Base-by-base conservation (phyloP, 208 protist genomes). In the Acanthamoeba royreba region DNA sequence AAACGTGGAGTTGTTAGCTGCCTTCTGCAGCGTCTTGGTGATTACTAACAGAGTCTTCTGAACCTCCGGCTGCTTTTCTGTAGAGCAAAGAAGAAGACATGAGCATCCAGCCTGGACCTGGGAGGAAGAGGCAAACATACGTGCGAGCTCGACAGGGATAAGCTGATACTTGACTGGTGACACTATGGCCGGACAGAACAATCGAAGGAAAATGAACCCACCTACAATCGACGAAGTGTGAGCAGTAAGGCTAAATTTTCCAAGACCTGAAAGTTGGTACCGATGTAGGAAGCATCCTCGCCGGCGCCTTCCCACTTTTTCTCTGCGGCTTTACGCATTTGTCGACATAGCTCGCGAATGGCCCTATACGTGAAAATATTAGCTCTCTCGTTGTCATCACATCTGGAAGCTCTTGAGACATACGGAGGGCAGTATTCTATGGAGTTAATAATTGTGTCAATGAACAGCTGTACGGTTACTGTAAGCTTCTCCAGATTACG, bases 131-230 rank as follows among this genome's bases (percentile, higher is more conserved):
- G 19, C 9, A 55, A 55, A 66, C 55, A 28, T 25, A 66, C 55
- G 55, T 8, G 55, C 55, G 9, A 66, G 25, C 28, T 52, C 74
- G 40, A n/a, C 74, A 38, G 74, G 49, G 74, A 85, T 85, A 42
- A 85, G 74, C 46, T 52, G 40, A 42, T 85, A 85, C 46, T 52
- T 85, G 31, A 85, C 42, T n/a, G 83, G 83, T 1, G 83, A 69
- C 47, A 90, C 83, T n/a, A 90, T 90, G 53, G 83, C 83, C 15
- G 83, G 83, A 8, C 83, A 90, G 53, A 90, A 90, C 31, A 90
- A 35, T 28, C 83, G 83, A 19, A 90, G 83, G 52, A 90, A 90
- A 63, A 90, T 66, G 83, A 90, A 90, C 25, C 83, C 83, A 31
- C 83, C 83, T 69, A 90, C 53, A 61, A 28, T n/a, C 17, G 52